Evolutionary conservation across 768 basidiomycete species (phyloP), one percentile per base, ranked within the genome.

Genomic region (Krasilnikovozyma curviuscula): DNA sequence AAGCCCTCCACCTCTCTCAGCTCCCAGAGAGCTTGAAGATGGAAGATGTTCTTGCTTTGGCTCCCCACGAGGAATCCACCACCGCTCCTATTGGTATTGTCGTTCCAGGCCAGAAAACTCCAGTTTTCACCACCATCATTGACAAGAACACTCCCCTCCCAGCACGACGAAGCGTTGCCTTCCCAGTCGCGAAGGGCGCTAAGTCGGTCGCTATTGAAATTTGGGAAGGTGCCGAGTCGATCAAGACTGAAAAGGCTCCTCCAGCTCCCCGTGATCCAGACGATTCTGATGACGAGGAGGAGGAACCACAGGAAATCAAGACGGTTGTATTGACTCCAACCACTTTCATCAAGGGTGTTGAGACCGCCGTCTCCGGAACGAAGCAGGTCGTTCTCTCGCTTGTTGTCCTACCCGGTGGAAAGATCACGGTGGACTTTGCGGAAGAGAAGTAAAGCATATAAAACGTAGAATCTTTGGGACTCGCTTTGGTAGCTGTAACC

Each of bases 61-160:
- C 64, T 49, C 67, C 67, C 3, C 64, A 68, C 37, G 69, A 73
- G 3, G 67, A 69, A 49, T 76, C 74, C n/a, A 78, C 76, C 23
- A 69, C 71, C 12, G 68, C 71, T 35, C 78, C 78, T 2, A 65
- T 83, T 25, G 79, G 79, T 0, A 61, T 83, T 29, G 62, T 81
- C 30, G 73, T 83, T 58, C 80, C 81, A 9, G 70, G 69, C 30
- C 67, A 61, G 19, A 47, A 56, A 35, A 68, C 66, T 21, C 63
- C 42, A 21, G 59, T 77, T 0, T 69, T 71, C 38, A 81, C 74
- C 73, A 72, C 76, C 5, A 65, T 77, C n/a, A 60, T 84, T 5
- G 66, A 70, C n/a, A 72, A 73, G 50, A 79, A 82, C 60, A 83
- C 82, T 0, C 71, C 76, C 0, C 61, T 84, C 1, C 83, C 83